Evolutionary conservation across 2,329 filamentous ascomycete genomes (phyloP), one percentile per base, ranked within the genome.

Genomic region (Xylariaceae sp.): DNA sequence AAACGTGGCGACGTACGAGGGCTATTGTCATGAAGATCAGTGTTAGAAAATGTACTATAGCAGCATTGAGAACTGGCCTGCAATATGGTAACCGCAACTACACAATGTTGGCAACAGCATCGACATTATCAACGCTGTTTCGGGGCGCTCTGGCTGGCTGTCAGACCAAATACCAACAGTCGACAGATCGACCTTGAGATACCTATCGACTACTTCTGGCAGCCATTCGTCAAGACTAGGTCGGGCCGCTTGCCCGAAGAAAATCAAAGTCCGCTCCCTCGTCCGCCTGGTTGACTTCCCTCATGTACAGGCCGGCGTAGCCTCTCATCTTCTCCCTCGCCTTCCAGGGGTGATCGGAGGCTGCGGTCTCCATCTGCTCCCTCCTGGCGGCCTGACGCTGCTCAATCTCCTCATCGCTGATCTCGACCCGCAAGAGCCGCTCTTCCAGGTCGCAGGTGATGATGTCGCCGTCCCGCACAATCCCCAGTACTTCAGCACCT

Each of bases 401-500:
- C 33, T 64, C 56, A 31, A 94, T 74, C 58, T 93, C 85, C 37
- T 78, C 78, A 4, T 83, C 76, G 1, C 68, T 70, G 1, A 93
- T 67, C 51, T 82, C 70, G 0, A 77, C 55, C 5, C 56, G 46
- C 6, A 75, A 50, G 61, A 80, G 68, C 33, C 75, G 73, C 42
- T 77, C 77, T 25, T 74, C 81, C 32, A 83, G 78, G 58, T 89
- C 81, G 48, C 90, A 92, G 0, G 76, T 82, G 30, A 95, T 77
- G 16, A 78, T 52, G 57, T 95, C 89, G 0, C 87, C 88, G 39
- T 86, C 75, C 39, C 67, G 59, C 3, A 94, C 77, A 1, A 93
- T 60, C 0, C 84, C 89, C 42, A 95, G 75, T 1, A 87, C 83
- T n/a, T n/a, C n/a, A n/a, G n/a, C n/a, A n/a, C n/a, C n/a, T n/a